Conservation (phyloP, 2,329 filamentous ascomycete species). For the Ophiostoma australiae region DNA sequence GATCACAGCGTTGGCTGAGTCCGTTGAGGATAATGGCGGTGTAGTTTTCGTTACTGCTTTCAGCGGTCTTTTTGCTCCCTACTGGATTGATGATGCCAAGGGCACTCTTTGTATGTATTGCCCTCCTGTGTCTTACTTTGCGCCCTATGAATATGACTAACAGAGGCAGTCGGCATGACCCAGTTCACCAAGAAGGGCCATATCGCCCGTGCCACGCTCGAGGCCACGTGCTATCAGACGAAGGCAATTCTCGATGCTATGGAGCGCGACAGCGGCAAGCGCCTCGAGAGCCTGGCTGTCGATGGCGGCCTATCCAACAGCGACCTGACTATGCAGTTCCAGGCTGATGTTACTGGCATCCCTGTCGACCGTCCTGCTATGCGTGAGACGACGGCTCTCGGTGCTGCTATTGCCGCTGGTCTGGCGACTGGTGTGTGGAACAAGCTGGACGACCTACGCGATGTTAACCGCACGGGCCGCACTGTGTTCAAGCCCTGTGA, state of each 20-base stretch:
- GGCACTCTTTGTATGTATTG: constrained; percentile 67
- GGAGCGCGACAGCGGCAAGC: constrained; percentile 76
- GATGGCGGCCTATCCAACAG: constrained; percentile 89
- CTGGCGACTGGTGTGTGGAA: constrained; percentile 76
- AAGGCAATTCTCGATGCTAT: constrained; percentile 88
- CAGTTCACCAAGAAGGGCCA: constrained; percentile 81
- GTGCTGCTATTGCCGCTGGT: constrained; percentile 84
- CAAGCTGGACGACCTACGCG: constrained; percentile 65
- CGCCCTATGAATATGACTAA: neutral
- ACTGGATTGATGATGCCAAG: constrained; percentile 91
- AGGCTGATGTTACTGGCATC: constrained; percentile 79
- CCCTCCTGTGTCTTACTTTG: constrained; percentile 31
- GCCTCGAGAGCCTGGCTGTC: constrained; percentile 69
- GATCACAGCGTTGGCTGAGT: constrained; percentile 48
- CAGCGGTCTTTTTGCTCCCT: constrained; percentile 83
- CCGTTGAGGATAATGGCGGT: constrained; percentile 68
- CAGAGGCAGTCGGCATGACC: constrained; percentile 63
- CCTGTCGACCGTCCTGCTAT: constrained; percentile 78
- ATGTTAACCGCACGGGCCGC: constrained; percentile 65
- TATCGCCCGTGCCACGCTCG: constrained; percentile 81
- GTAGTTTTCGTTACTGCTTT: constrained; percentile 87
- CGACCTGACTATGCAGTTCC: constrained; percentile 84
- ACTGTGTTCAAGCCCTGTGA: constrained; percentile 67
- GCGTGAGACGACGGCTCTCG: constrained; percentile 85
- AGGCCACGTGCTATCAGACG: constrained; percentile 88